These are phyloP conservation scores for Penstemon barbatus DNA, from an alignment of 257 asterid species.

Conservation along the genomic window DNA sequence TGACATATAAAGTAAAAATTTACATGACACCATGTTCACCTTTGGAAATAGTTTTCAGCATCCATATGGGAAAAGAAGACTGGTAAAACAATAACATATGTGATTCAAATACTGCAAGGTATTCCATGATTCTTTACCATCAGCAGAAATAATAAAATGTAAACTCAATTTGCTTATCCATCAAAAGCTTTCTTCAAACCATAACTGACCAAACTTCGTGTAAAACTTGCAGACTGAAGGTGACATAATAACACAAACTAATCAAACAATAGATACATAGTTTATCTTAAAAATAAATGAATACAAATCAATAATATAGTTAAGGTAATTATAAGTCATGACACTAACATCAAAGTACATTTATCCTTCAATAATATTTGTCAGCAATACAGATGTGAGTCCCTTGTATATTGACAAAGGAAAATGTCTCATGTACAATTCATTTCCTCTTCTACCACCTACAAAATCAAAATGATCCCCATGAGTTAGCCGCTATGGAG, in stretches of 20 bases:
- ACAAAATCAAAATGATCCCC: slow-evolving; percentile 27
- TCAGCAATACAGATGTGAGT: slow-evolving; percentile 17
- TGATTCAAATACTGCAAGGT: background rate
- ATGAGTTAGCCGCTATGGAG: slow-evolving; percentile 11
- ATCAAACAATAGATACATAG: background rate
- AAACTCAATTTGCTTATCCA: background rate
- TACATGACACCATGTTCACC: too few species aligned
- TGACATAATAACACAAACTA: slow-evolving; percentile 17
- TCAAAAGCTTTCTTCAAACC: background rate
- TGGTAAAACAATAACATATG: background rate
- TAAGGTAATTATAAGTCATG: too few species aligned
- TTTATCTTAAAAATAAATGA: slow-evolving; percentile 13
- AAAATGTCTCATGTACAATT: slow-evolving; percentile 30
- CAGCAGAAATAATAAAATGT: slow-evolving; percentile 19
- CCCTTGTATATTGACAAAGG: slow-evolving; percentile 22
- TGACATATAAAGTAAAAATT: too few species aligned
- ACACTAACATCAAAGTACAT: background rate
- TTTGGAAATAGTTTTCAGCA: too few species aligned
- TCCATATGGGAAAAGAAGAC: background rate
- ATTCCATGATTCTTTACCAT: slow-evolving; percentile 7
- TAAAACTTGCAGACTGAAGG: background rate
- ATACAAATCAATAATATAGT: slow-evolving; percentile 9
- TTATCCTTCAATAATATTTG: slow-evolving; percentile 29
- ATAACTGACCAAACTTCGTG: slow-evolving; percentile 14
- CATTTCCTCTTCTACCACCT: slow-evolving; percentile 37